Conservation (phyloP, 2,329 filamentous ascomycete genomes). For the Pseudogymnoascus sp. region DNA sequence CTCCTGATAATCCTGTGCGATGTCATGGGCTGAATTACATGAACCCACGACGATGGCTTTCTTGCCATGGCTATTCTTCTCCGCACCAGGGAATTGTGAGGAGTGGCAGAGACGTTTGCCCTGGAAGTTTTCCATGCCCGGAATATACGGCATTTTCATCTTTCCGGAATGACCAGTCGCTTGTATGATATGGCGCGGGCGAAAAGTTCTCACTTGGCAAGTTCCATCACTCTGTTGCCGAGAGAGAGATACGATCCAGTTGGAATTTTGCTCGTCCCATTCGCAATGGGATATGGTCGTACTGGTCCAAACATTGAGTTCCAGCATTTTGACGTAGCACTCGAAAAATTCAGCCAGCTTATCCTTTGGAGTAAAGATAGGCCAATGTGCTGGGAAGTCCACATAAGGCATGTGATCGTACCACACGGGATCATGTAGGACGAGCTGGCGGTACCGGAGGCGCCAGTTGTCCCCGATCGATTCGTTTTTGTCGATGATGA, state of each 20-base stretch:
- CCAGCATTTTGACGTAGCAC: constrained; percentile 55
- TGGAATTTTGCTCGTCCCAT: constrained; percentile 42
- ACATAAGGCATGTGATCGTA: constrained; percentile 58
- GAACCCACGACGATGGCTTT: constrained; percentile 60
- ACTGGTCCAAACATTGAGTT: constrained; percentile 59
- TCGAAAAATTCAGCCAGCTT: constrained; percentile 65
- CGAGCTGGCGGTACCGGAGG: constrained; percentile 54
- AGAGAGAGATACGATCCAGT: constrained; percentile 50
- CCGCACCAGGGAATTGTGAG: constrained; percentile 50
- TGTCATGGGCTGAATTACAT: constrained; percentile 64
- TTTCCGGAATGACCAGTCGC: constrained; percentile 48
- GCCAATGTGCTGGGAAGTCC: constrained; percentile 58
- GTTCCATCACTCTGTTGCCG: constrained; percentile 33
- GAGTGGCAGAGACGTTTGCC: constrained; percentile 56
- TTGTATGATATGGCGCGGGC: constrained; percentile 43
- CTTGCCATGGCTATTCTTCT: constrained; percentile 41
- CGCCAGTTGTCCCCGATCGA: constrained; percentile 60
- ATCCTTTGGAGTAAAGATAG: constrained; percentile 64
- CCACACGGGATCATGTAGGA: constrained; percentile 59
- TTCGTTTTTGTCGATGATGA: constrained; percentile 53
- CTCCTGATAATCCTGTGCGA: constrained; percentile 60
- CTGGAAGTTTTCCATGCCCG: constrained; percentile 45
- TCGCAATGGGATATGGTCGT: constrained; percentile 41
- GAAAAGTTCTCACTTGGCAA: constrained; percentile 35
- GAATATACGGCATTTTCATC: constrained; percentile 42